Base-by-base conservation (phyloP, 1,284 basidiomycete species). In the Apiotrichum gracile region DNA sequence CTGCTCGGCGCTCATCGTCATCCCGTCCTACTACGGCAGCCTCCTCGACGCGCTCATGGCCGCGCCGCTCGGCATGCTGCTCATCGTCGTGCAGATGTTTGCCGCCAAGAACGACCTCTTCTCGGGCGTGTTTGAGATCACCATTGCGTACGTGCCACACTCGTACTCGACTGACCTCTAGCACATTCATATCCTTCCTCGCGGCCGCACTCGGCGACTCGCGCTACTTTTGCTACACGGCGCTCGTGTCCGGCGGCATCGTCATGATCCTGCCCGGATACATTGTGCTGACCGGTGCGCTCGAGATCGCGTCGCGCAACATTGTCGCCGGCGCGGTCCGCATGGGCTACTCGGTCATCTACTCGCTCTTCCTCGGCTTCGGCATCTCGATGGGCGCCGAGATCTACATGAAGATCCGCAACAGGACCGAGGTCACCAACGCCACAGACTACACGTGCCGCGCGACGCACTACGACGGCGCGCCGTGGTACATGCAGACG, bases 181-280 rank as follows among this genome's bases (percentile, higher is more conserved):
- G 46, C 10, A 58, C 51, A 19, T 45, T 92, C 69, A 89, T 87
- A 67, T 80, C 80, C 17, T 94, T 94, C 73, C 65, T 91, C 43
- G 80, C 89, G 6, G 88, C 87, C 22, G 86, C 83, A 2, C 75
- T 91, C 42, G 85, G 86, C 2, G 80, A 83, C n/a, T 83, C 84
- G 0, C 73, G 78, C 22, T 77, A 80, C 49, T 86, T 93, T 58
- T 94, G 91, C 76, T 94, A 90, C 68, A 85, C 89, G 3, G 86
- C 91, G 2, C 79, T 94, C 52, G 87, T 88, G 0, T 89, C 88
- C 4, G 82, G 83, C 17, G 86, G 88, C 4, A 85, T 93, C 55
- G 90, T 93, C 5, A 80, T 92, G 48, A 94, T 94, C 63, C 79
- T 94, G 5, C 57, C 91, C 88, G 65, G 88, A 42, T 89, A 87